These are phyloP conservation scores for Phoma sp. DNA, from an alignment of 2,329 filamentous ascomycete genomes.

Conservation along the genomic window DNA sequence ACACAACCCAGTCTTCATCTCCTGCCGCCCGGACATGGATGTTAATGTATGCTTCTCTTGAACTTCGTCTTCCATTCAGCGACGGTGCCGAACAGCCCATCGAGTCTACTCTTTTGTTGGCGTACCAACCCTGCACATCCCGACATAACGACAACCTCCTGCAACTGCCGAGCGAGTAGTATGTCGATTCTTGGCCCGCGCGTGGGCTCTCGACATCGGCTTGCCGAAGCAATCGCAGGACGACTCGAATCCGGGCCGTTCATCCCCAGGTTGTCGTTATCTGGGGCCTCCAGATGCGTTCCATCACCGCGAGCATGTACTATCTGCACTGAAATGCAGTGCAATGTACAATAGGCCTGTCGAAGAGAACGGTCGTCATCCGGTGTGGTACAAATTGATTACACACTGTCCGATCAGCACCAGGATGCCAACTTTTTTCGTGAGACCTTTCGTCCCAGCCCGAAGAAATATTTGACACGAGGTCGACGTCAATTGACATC, in stretches of 20 bases:
- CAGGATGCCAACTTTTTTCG: background rate
- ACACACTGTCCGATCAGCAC: background rate
- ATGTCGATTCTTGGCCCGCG: background rate
- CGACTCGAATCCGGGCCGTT: background rate
- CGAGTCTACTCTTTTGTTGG: background rate
- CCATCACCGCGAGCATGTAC: background rate
- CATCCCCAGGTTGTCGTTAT: background rate
- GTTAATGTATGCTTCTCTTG: background rate
- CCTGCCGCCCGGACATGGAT: background rate
- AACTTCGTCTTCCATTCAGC: background rate
- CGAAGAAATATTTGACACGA: background rate
- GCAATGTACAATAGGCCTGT: background rate
- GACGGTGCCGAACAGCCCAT: background rate
- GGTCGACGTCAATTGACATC: background rate
- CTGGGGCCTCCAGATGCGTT: background rate
- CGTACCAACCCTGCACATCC: background rate
- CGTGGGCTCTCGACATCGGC: background rate
- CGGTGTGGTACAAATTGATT: background rate
- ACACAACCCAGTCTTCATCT: background rate
- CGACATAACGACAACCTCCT: background rate
- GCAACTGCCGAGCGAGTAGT: background rate
- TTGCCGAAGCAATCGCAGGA: background rate
- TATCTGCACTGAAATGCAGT: background rate
- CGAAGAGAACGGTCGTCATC: background rate
- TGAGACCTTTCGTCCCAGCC: background rate